These are phyloP conservation scores for Pleurotus sapidus DNA, from an alignment of 768 basidiomycete genomes.

Conservation along the genomic window DNA sequence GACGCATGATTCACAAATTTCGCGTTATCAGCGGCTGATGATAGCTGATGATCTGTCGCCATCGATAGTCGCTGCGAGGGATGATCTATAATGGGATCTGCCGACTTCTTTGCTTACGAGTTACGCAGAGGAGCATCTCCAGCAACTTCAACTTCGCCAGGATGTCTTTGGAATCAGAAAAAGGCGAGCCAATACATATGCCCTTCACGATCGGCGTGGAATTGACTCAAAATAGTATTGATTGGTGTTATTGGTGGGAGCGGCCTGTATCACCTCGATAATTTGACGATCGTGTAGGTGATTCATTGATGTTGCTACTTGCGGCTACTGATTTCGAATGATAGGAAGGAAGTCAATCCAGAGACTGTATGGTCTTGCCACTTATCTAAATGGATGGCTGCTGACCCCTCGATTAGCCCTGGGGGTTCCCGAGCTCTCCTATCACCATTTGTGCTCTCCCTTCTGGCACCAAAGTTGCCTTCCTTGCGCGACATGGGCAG, in stretches of 20 bases:
- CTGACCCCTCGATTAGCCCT: conserved; percentile 55
- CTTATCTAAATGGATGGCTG: not conserved
- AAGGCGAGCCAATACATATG: not conserved
- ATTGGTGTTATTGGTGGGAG: conserved; percentile 92
- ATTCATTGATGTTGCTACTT: not conserved
- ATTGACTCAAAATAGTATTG: conserved; percentile 44
- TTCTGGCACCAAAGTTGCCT: conserved; percentile 78
- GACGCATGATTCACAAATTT: no score
- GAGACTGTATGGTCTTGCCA: conserved; percentile 58
- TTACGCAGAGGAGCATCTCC: no score
- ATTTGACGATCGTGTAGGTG: conserved; percentile 81
- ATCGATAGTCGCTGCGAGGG: no score
- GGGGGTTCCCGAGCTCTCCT: conserved; percentile 89
- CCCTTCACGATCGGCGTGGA: not conserved
- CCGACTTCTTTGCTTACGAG: no score
- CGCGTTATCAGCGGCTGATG: no score
- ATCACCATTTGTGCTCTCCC: conserved; percentile 91
- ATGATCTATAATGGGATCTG: no score
- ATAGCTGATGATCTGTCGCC: no score
- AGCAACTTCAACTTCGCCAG: not conserved
- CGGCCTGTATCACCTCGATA: conserved; percentile 91
- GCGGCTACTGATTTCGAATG: not conserved
- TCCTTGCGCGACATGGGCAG: conserved; percentile 88
- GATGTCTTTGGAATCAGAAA: not conserved
- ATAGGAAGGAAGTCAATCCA: conserved; percentile 72